Percentiles rank a stretch among this genome's conserved stretches.
phyloP scores from a whole-genome alignment of 345 rosid genomes.

The Tarenaya hassleriana region DNA sequence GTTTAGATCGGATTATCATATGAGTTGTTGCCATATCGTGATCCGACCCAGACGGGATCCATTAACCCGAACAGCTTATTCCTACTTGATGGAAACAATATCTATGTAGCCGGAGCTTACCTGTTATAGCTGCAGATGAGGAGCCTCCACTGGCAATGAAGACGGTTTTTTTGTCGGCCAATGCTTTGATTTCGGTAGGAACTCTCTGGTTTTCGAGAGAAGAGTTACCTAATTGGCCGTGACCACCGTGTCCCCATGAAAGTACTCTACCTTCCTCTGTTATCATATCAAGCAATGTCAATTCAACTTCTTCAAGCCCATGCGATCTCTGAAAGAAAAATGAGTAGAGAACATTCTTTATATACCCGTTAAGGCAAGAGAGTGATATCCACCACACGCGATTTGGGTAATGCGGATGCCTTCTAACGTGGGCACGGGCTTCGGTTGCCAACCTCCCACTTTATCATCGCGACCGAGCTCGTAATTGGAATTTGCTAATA shows the following conservation, averaged over 20 bases:
- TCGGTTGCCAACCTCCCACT: conserved; percentile 85
- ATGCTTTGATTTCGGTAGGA: conserved; percentile 54
- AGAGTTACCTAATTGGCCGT: conserved; percentile 79
- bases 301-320: not conserved
- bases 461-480: conserved; percentile 90
- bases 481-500: conserved; percentile 76
- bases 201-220: conserved; percentile 45
- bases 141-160: conserved; percentile 81
- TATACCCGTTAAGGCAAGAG: conserved; percentile 83
- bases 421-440: conserved; percentile 56
- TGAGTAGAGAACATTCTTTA: conserved; percentile 2
- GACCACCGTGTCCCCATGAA: conserved; percentile 96
- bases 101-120: conserved; percentile 24
- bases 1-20: no score
- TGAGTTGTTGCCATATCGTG: no score
- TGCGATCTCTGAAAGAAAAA: not conserved
- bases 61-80: no score
- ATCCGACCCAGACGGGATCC: no score
- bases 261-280: conserved; percentile 79
- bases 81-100: no score
- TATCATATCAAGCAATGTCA: conserved; percentile 18
- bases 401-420: conserved; percentile 52
- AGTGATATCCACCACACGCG: conserved; percentile 88
- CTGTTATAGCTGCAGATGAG: conserved; percentile 80
- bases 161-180: conserved; percentile 50